phyloP scores from a whole-genome alignment of 257 asterid genomes.

The Solanum gracilifrons region DNA sequence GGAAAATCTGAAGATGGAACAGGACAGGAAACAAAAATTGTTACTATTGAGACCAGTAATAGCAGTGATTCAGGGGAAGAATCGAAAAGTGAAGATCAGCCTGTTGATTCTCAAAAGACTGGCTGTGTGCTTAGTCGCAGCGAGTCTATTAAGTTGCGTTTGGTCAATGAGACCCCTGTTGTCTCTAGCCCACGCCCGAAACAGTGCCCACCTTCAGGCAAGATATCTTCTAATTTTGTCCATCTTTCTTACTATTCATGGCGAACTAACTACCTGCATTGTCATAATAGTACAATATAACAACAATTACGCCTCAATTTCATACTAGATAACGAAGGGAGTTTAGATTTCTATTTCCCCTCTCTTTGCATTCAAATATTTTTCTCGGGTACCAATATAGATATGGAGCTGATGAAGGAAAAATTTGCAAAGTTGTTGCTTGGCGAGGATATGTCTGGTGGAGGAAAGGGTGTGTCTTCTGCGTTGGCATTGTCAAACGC shows the following conservation, averaged over 20 bases:
- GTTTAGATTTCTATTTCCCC: not conserved
- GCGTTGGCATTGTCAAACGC: conserved; percentile 93
- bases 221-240: not conserved
- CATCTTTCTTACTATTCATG: not conserved
- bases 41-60: not conserved
- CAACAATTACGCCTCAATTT: not conserved
- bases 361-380: not conserved
- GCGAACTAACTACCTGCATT: not conserved
- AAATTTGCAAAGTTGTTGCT: conserved; percentile 79
- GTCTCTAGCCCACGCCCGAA: conserved; percentile 3
- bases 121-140: not conserved
- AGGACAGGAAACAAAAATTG: conserved; percentile 5
- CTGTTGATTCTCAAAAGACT: not conserved
- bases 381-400: conserved; percentile 10
- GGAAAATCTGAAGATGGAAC: conserved; percentile 20
- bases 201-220: conserved; percentile 26
- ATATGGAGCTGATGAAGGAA: conserved; percentile 79
- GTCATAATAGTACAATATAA: not conserved
- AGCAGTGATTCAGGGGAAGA: not conserved
- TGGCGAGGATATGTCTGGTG: conserved; percentile 99
- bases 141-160: not conserved
- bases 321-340: not conserved
- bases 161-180: not conserved
- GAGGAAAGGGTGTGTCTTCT: conserved; percentile 94
- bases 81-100: not conserved